These are phyloP conservation scores for Podaxis sp. DNA, from an alignment of 768 basidiomycete species.

Conservation along the genomic window DNA sequence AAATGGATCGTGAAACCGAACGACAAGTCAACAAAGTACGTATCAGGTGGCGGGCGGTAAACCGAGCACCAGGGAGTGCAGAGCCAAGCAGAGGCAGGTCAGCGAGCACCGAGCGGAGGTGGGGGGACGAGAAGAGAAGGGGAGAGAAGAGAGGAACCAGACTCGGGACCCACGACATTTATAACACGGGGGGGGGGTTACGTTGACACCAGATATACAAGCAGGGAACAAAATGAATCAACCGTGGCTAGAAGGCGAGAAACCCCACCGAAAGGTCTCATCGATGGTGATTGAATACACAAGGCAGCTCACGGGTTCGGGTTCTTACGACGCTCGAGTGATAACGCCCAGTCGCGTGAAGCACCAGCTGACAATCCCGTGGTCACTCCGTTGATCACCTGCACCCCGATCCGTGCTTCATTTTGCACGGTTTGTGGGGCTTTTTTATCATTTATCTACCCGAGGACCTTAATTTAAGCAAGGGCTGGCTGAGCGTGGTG, in stretches of 20 bases:
- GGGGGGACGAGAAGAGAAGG: constrained; percentile 12
- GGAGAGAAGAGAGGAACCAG: constrained; percentile 15
- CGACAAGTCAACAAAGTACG: not conserved
- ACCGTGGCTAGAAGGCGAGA: not conserved
- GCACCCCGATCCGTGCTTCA: constrained; percentile 6
- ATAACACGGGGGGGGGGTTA: constrained; percentile 20
- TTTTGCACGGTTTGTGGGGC: not conserved
- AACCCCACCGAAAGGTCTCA: constrained; percentile 4
- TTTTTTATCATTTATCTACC: not conserved
- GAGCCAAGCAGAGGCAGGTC: not conserved
- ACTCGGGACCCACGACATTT: constrained; percentile 17
- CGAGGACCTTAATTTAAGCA: not conserved
- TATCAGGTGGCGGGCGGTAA: not conserved
- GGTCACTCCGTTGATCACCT: constrained; percentile 13
- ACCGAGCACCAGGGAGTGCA: not conserved
- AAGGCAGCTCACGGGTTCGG: constrained; percentile 6
- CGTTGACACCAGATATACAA: not conserved
- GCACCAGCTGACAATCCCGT: constrained; percentile 10
- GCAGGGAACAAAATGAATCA: not conserved
- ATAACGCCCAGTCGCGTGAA: constrained; percentile 9
- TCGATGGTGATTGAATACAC: constrained; percentile 3
- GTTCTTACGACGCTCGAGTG: constrained; percentile 10
- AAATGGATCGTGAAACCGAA: not conserved
- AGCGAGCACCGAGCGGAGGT: constrained; percentile 1
- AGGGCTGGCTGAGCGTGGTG: not conserved